Evolutionary conservation across 2,329 filamentous ascomycete genomes (phyloP).

Genomic region (Celoporthe dispersa): DNA sequence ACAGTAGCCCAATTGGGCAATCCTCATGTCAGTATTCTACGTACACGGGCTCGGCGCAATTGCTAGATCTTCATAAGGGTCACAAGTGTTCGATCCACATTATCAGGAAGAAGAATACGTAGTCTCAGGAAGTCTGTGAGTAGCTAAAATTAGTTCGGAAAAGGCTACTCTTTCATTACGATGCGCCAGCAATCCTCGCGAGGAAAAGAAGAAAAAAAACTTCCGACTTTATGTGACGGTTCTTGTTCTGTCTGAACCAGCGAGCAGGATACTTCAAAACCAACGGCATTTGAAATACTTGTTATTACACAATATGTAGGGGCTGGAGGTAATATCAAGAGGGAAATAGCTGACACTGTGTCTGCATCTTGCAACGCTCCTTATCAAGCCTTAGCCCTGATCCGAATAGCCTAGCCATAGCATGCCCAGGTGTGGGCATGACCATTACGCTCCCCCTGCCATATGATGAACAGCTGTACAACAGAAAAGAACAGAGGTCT

Average conservation of each 20-base stretch:
- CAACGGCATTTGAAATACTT: not conserved
- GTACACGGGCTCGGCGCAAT: not conserved
- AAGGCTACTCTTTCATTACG: not conserved
- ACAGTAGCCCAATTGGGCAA: constrained; percentile 7
- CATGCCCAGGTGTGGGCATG: not conserved
- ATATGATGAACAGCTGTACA: not conserved
- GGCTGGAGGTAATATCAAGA: not conserved
- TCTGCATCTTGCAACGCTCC: not conserved
- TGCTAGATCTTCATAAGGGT: not conserved
- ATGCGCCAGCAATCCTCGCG: no score
- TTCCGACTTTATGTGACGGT: no score
- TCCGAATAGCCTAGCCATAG: not conserved
- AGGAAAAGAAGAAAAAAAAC: no score
- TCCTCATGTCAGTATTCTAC: no score
- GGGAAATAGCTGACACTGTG: not conserved
- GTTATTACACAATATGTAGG: not conserved
- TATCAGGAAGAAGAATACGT: not conserved
- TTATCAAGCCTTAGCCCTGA: not conserved
- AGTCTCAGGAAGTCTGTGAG: not conserved
- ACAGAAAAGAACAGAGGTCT: not conserved
- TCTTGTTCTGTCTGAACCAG: not conserved
- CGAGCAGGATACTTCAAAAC: not conserved
- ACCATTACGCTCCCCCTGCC: not conserved
- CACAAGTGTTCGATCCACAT: not conserved
- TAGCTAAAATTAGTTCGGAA: not conserved